phyloP scores from a whole-genome alignment of 2,329 filamentous ascomycete genomes.

The Aureobasidium mangrovei region DNA sequence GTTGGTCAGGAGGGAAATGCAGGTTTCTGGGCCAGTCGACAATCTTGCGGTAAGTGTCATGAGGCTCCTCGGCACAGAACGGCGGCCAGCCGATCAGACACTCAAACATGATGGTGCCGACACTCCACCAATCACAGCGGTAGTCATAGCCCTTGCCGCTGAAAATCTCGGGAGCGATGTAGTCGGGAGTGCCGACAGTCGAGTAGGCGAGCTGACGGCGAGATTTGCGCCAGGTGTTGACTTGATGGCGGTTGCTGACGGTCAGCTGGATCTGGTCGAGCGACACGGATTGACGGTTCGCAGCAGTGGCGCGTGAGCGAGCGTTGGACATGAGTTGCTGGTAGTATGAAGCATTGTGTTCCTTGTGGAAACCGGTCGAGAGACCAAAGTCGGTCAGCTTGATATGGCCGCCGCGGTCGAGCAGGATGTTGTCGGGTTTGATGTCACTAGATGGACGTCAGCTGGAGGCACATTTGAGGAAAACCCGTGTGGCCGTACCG shows the following conservation, averaged over 20 bases:
- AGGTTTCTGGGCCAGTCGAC: conserved; percentile 95
- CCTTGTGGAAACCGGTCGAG: conserved; percentile 94
- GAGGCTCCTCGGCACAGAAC: conserved; percentile 95
- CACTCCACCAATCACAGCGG: conserved; percentile 98
- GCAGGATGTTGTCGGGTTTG: conserved; percentile 96
- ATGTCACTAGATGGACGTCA: conserved; percentile 62
- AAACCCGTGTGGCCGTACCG: conserved; percentile 51
- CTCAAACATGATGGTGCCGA: conserved; percentile 99
- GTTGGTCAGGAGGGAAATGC: conserved; percentile 94
- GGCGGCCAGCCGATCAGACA: conserved; percentile 97
- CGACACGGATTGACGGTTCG: conserved; percentile 84
- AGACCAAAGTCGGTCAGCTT: conserved; percentile 97
- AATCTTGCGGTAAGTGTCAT: conserved; percentile 98
- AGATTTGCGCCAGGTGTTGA: conserved; percentile 98
- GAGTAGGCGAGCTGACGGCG: conserved; percentile 95
- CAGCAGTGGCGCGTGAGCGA: conserved; percentile 34
- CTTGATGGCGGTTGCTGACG: conserved; percentile 92
- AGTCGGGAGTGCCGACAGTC: conserved; percentile 94
- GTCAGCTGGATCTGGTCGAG: conserved; percentile 98
- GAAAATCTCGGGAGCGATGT: conserved; percentile 98
- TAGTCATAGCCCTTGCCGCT: conserved; percentile 93
- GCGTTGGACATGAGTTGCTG: conserved; percentile 74
- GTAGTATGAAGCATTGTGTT: conserved; percentile 97
- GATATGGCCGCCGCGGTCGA: conserved; percentile 91
- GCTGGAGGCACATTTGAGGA: not conserved